These are phyloP conservation scores for Chrysopogon serrulatus DNA, from an alignment of 176 grass and related monocot species.

Conservation along the genomic window DNA sequence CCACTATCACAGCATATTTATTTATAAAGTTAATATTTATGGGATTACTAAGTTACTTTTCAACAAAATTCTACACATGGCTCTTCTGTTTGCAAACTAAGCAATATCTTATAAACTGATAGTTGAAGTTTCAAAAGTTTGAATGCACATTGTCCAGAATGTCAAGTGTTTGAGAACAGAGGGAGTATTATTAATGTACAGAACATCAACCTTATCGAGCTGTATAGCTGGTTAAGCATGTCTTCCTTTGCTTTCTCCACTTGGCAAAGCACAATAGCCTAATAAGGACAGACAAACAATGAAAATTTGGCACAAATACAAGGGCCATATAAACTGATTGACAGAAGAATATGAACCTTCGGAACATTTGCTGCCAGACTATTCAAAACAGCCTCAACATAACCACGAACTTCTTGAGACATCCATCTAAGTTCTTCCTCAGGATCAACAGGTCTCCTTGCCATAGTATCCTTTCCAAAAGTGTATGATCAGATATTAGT, in stretches of 20 bases:
- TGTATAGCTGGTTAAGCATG: slow-evolving; percentile 97
- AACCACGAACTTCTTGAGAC: slow-evolving; percentile 98
- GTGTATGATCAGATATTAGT: slow-evolving; percentile 23
- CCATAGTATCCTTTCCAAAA: slow-evolving; percentile 63
- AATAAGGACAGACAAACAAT: slow-evolving; percentile 33
- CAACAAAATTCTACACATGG: neutral
- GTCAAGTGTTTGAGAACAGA: neutral
- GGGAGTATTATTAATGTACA: slow-evolving; percentile 1
- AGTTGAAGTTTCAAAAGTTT: neutral
- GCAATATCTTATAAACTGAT: neutral
- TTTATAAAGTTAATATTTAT: neutral
- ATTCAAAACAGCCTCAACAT: slow-evolving; percentile 94
- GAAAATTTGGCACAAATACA: neutral
- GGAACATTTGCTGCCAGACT: slow-evolving; percentile 97
- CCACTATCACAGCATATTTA: neutral
- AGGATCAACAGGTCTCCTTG: slow-evolving; percentile 86
- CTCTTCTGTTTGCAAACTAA: neutral
- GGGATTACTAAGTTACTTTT: neutral
- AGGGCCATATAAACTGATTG: neutral
- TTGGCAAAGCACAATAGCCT: slow-evolving; percentile 98
- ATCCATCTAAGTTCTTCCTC: slow-evolving; percentile 99
- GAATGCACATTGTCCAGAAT: neutral
- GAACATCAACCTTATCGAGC: slow-evolving; percentile 68
- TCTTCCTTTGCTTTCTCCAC: slow-evolving; percentile 99
- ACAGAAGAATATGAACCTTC: slow-evolving; percentile 52